These are phyloP conservation scores for Nephromyces sp. DNA, from an alignment of 169 alveolate species.

Conservation along the genomic window DNA sequence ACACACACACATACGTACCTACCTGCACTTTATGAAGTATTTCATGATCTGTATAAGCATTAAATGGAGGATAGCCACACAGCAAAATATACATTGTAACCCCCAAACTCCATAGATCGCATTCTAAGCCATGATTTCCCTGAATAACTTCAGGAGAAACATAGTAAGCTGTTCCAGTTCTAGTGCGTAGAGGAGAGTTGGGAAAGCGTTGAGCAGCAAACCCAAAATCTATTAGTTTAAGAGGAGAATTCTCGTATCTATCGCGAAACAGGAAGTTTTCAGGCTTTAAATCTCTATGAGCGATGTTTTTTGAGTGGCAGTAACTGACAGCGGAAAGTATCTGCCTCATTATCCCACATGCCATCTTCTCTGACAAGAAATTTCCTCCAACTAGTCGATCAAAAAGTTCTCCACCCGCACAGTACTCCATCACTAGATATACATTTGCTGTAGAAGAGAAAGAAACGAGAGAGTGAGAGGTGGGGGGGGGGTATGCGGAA, in stretches of 20 bases:
- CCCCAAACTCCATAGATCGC: conserved; percentile 89
- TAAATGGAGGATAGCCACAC: conserved; percentile 66
- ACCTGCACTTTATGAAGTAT: conserved; percentile 43
- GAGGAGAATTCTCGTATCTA: conserved; percentile 36
- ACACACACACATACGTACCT: too few species aligned
- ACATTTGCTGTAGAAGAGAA: too few species aligned
- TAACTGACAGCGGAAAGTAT: conserved; percentile 79
- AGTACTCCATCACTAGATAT: conserved; percentile 76
- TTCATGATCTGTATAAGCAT: conserved; percentile 57
- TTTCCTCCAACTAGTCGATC: conserved; percentile 65
- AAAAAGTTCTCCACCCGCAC: conserved; percentile 83
- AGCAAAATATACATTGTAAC: conserved; percentile 69
- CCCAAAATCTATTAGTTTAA: conserved; percentile 78
- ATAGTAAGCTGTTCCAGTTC: conserved; percentile 74
- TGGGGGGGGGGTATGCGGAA: too few species aligned
- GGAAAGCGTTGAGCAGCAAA: conserved; percentile 55
- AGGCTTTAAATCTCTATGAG: conserved; percentile 79
- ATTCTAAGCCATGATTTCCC: conserved; percentile 76
- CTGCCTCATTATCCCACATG: conserved; percentile 78
- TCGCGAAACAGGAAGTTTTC: conserved; percentile 62
- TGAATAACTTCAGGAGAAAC: conserved; percentile 80
- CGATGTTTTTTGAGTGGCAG: conserved; percentile 71
- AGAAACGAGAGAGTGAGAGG: too few species aligned
- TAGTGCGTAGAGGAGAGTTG: conserved; percentile 51
- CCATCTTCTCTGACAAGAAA: conserved; percentile 69